Base-by-base conservation (phyloP, 2,329 filamentous ascomycete species). In the Phialocephala subalpina region DNA sequence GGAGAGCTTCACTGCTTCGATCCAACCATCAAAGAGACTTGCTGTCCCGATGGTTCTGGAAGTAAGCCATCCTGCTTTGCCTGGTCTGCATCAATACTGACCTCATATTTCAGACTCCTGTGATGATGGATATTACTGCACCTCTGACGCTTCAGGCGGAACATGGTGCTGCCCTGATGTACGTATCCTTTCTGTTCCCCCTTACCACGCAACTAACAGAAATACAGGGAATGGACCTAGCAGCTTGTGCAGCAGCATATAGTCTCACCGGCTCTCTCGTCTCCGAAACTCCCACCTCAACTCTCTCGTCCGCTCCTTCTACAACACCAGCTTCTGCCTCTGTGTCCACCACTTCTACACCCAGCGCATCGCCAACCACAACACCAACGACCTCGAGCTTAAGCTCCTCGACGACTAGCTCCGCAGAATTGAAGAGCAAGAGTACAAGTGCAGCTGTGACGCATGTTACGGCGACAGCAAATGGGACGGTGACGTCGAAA, bases 91-190 rank as follows among this genome's bases (percentile, higher is more conserved):
- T 35, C 45, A 33, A 60, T 18, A 6, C 22, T 36, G 16, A 33
- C 14, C 5, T 20, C 9, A 20, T 59, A 1, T 20, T 3, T 38
- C 33, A 60, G 63, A 87, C 77, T 86, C 87, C 36, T 90, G 88
- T 76, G 83, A 87, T 36, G 76, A 78, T 18, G 86, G 86, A 58
- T 90, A 85, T 80, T 90, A 86, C 81, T 90, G 88, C 80, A 83
- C 86, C n/a, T 80, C 83, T 70, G 83, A 88, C 74, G 75, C 77
- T 60, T 72, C 76, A 53, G 77, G 78, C 62, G 78, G 82, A 64
- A 89, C 87, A 38, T 84, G 84, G 80, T 90, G 88, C 81, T 90
- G 88, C 78, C 86, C 86, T 49, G 78, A 88, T 52, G 81, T 70
- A 63, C 25, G 61, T 67, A 27, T 61, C n/a, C 27, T 12, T 36